These are phyloP conservation scores for Goffeauzyma gilvescens DNA, from an alignment of 768 basidiomycete species.

Conservation along the genomic window DNA sequence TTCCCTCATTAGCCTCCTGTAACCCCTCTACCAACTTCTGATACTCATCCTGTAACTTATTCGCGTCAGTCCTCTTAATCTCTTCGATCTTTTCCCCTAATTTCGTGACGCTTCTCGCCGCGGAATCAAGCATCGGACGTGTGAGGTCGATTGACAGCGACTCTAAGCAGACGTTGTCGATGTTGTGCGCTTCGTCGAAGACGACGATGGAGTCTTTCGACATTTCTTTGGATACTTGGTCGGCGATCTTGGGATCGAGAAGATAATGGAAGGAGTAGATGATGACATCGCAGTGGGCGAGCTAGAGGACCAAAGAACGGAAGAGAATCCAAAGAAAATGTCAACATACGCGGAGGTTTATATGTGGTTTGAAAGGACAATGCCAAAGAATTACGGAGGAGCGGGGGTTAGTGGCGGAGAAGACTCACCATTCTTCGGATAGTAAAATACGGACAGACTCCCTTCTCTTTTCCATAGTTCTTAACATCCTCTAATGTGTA, in stretches of 20 bases:
- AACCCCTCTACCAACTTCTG: conserved; percentile 83
- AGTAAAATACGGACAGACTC: conserved; percentile 84
- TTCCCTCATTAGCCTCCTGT: conserved; percentile 46
- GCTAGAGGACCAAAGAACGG: conserved; percentile 36
- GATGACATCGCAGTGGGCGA: conserved; percentile 85
- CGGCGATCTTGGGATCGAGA: conserved; percentile 94
- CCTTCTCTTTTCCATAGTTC: conserved; percentile 65
- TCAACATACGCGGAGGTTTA: background rate
- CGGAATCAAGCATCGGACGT: conserved; percentile 90
- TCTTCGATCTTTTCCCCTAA: conserved; percentile 86
- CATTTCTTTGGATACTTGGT: conserved; percentile 94
- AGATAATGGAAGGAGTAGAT: conserved; percentile 99
- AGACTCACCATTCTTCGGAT: conserved; percentile 78
- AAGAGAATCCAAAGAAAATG: background rate
- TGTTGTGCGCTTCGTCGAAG: conserved; percentile 98
- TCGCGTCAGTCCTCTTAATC: conserved; percentile 87
- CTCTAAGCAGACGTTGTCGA: conserved; percentile 98
- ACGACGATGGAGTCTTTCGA: conserved; percentile 96
- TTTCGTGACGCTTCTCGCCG: conserved; percentile 64
- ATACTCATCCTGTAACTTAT: conserved; percentile 90
- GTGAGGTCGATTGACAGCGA: conserved; percentile 93
- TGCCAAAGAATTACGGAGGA: no score
- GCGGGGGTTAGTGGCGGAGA: background rate
- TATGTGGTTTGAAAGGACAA: background rate
- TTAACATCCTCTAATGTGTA: conserved; percentile 88